Conservation (phyloP, 148 eudicot species). For the Chenopodium suecicum region DNA sequence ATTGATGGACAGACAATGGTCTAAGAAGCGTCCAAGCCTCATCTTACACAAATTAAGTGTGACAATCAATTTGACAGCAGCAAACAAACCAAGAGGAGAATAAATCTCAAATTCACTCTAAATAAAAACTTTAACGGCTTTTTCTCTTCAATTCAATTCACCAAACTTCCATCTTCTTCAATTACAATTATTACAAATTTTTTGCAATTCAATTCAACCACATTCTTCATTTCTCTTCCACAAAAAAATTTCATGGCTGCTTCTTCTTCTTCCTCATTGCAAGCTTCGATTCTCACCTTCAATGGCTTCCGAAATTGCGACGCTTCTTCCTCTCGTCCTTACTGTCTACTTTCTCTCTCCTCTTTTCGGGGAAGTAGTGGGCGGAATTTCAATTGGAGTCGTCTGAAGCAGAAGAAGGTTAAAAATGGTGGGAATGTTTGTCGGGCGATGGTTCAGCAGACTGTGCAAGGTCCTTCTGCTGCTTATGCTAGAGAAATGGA, state of each 20-base stretch:
- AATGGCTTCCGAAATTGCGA: slow-evolving; percentile 4
- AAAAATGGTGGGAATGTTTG: slow-evolving; percentile 14
- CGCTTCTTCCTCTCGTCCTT: neutral
- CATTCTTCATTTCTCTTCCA: neutral
- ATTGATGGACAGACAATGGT: too few relatives aligned
- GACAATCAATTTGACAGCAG: too few relatives aligned
- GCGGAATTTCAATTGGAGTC: slow-evolving; percentile 8
- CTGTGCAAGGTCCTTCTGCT: slow-evolving; percentile 69
- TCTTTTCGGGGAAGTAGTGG: neutral
- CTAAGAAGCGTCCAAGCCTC: too few relatives aligned
- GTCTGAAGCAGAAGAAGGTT: slow-evolving; percentile 21
- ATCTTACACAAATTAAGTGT: too few relatives aligned
- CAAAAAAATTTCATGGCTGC: neutral
- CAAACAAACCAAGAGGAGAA: too few relatives aligned
- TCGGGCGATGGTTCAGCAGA: slow-evolving; percentile 57
- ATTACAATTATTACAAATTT: too few relatives aligned
- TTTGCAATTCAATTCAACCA: neutral
- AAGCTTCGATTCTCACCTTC: slow-evolving; percentile 11
- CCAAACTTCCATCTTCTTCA: neutral
- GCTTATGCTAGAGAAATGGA: slow-evolving; percentile 88
- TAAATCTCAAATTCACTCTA: too few relatives aligned
- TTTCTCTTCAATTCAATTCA: neutral
- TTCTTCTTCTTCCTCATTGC: neutral
- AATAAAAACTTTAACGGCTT: too few relatives aligned
- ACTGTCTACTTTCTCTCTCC: neutral